These are phyloP conservation scores for Paraurostyla sp. DNA, from an alignment of 73 alveolate species.

Conservation along the genomic window DNA sequence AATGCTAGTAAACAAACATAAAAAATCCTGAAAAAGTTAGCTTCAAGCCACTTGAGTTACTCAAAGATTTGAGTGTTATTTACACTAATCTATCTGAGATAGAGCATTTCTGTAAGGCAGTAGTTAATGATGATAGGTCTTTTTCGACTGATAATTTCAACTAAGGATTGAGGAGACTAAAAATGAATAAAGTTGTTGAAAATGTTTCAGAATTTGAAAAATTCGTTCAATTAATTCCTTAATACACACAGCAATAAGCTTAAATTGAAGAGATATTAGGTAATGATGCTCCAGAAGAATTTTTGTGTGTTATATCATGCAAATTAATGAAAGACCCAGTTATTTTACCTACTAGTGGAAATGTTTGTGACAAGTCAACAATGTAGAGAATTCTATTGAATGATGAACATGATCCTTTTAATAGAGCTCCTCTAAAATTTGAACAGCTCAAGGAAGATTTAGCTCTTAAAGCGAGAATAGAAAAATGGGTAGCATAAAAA, in stretches of 20 bases:
- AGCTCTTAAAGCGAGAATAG: slow-evolving; percentile 47
- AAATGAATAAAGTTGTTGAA: slow-evolving; percentile 54
- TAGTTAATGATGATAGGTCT: slow-evolving; percentile 78
- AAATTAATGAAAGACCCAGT: slow-evolving; percentile 86
- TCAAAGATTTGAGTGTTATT: slow-evolving; percentile 51
- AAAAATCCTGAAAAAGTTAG: slow-evolving; percentile 68
- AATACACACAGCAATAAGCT: slow-evolving; percentile 46
- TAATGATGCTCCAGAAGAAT: slow-evolving; percentile 82
- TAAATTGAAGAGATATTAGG: slow-evolving; percentile 68
- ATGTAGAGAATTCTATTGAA: slow-evolving; percentile 76
- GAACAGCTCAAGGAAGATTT: slow-evolving; percentile 54
- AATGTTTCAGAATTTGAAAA: slow-evolving; percentile 49
- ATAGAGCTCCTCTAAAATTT: slow-evolving; percentile 71
- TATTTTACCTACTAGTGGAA: slow-evolving; percentile 78
- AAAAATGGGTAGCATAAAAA: slow-evolving; percentile 42
- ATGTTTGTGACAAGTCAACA: slow-evolving; percentile 72
- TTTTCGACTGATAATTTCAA: slow-evolving; percentile 68
- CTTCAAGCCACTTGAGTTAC: slow-evolving; percentile 67
- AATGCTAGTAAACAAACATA: slow-evolving; percentile 52
- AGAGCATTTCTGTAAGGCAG: slow-evolving; percentile 71
- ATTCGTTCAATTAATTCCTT: slow-evolving; percentile 61
- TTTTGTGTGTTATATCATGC: slow-evolving; percentile 75
- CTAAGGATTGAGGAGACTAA: slow-evolving; percentile 67
- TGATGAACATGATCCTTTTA: slow-evolving; percentile 82
- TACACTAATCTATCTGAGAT: slow-evolving; percentile 63